phyloP scores from a whole-genome alignment of 1,139 yeast species.

The Nakaseomyces sp. region DNA sequence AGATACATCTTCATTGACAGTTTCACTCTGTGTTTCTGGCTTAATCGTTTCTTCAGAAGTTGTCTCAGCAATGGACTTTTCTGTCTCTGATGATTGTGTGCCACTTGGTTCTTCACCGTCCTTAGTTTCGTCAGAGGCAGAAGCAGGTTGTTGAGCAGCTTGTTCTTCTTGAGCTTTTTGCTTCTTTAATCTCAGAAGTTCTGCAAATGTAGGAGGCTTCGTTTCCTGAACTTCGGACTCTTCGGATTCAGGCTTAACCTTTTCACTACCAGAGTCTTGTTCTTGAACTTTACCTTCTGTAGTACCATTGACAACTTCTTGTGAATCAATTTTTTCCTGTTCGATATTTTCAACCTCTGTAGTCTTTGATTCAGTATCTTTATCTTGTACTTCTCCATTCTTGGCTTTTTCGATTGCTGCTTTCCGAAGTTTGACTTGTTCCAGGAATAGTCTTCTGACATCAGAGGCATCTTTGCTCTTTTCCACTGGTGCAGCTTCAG shows the following conservation, averaged over 20 bases:
- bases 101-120: background rate
- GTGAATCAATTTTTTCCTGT: background rate
- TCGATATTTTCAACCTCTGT: background rate
- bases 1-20: background rate
- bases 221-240: slow-evolving; percentile 10
- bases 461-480: slow-evolving; percentile 10
- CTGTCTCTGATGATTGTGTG: background rate
- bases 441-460: slow-evolving; percentile 19
- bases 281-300: background rate
- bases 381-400: slow-evolving; percentile 9
- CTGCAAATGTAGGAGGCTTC: slow-evolving; percentile 14
- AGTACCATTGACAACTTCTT: background rate
- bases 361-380: background rate
- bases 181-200: slow-evolving; percentile 17
- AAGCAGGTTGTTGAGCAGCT: background rate
- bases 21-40: slow-evolving; percentile 2
- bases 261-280: background rate
- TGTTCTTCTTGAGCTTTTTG: slow-evolving; percentile 10
- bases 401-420: slow-evolving; percentile 22
- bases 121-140: slow-evolving; percentile 4
- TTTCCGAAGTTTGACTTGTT: slow-evolving; percentile 23
- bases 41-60: slow-evolving; percentile 11
- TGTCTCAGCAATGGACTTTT: background rate
- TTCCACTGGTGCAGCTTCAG: slow-evolving; percentile 1
- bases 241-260: background rate